A percentile compares a stretch with the other conserved stretches of the same genome.
Evolutionary conservation across 805 yeast species (phyloP).

Genomic region (Priceomyces haplophilus): DNA sequence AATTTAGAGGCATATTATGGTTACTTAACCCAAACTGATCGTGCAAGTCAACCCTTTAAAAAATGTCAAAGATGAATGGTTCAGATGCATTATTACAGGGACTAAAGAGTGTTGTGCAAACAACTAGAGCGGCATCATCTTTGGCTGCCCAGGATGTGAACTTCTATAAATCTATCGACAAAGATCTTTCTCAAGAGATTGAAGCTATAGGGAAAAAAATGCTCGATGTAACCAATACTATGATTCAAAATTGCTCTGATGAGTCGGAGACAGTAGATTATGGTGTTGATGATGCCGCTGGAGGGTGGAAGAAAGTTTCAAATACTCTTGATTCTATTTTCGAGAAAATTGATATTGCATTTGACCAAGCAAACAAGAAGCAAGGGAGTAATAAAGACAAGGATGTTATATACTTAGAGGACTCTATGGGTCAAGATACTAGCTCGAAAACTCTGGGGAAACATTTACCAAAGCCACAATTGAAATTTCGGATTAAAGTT

Average conservation of each 20-base stretch:
- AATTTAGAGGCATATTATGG: not conserved
- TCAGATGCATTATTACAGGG: conserved; percentile 15
- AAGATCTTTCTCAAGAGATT: conserved; percentile 37
- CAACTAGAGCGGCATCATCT: conserved; percentile 65
- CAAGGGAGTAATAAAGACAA: conserved; percentile 8
- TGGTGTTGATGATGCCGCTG: conserved; percentile 44
- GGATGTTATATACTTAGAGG: conserved; percentile 52
- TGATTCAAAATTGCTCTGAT: conserved; percentile 24
- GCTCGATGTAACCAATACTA: conserved; percentile 25
- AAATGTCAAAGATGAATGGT: conserved; percentile 2
- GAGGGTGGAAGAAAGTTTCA: conserved; percentile 61
- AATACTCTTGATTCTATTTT: conserved; percentile 64
- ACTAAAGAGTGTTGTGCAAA: conserved; percentile 49
- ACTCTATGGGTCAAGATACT: conserved; percentile 16
- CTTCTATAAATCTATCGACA: conserved; percentile 66
- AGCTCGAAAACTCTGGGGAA: conserved; percentile 13
- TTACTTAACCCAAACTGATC: not conserved
- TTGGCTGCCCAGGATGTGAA: conserved; percentile 78
- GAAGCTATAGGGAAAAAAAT: conserved; percentile 41
- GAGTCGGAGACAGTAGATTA: conserved; percentile 25
- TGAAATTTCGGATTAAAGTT: conserved; percentile 50
- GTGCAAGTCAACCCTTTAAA: not conserved
- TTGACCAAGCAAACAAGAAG: conserved; percentile 44
- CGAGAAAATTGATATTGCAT: conserved; percentile 71
- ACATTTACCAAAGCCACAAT: conserved; percentile 66